Evolutionary conservation across 2,329 filamentous ascomycete genomes (phyloP).

Genomic region (Clonostachys chloroleuca): DNA sequence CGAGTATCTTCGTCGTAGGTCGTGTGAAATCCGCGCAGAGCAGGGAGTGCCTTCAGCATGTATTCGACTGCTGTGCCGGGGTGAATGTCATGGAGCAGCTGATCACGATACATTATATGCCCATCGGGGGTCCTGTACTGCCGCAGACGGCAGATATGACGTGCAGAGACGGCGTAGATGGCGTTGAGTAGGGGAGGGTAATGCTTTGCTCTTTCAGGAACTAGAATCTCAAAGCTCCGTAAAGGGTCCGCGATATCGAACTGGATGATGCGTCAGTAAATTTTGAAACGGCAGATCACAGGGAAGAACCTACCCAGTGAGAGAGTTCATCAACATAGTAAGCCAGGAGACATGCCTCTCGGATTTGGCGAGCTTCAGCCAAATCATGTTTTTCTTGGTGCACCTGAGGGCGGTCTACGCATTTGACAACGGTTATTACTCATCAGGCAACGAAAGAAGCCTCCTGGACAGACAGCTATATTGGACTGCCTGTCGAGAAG

Average conservation of each 20-base stretch:
- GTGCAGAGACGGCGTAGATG: constrained; percentile 31
- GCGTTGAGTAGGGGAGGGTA: constrained; percentile 30
- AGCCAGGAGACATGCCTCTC: constrained; percentile 29
- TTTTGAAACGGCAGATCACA: too few species aligned
- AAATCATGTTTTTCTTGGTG: constrained; percentile 11
- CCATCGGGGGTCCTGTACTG: constrained; percentile 27
- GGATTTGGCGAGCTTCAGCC: constrained; percentile 18
- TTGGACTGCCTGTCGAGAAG: not conserved
- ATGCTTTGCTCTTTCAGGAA: constrained; percentile 24
- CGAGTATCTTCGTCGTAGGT: constrained; percentile 32
- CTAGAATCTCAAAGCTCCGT: constrained; percentile 30
- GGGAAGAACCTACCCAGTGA: constrained; percentile 23
- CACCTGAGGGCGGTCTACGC: not conserved
- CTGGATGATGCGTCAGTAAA: constrained; percentile 8
- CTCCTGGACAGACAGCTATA: not conserved
- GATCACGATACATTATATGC: constrained; percentile 26
- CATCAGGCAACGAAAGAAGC: not conserved
- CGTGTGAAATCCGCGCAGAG: constrained; percentile 12
- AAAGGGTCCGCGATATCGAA: constrained; percentile 33
- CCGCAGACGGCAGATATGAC: constrained; percentile 28
- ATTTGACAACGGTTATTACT: not conserved
- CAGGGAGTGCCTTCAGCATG: constrained; percentile 31
- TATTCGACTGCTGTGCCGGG: constrained; percentile 32
- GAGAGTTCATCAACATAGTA: constrained; percentile 34
- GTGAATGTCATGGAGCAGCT: constrained; percentile 24